Percentiles rank a stretch among this genome's conserved stretches.
Evolutionary conservation across 2,329 filamentous ascomycete genomes (phyloP).

Genomic region (Apiospora arundinis): DNA sequence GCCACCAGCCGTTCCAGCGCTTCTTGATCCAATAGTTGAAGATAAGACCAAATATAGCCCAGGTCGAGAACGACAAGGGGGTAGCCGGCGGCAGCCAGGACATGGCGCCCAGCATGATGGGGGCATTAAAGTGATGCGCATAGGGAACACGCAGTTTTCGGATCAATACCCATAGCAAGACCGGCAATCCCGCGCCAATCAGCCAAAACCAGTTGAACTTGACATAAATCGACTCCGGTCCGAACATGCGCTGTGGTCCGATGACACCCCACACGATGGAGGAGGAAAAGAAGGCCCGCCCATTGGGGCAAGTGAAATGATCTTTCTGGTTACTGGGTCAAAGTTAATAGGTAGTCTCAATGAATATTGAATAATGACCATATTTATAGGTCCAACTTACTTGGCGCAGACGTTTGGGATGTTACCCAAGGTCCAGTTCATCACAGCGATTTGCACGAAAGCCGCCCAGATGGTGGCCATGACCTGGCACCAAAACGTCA

Average conservation of each 20-base stretch:
- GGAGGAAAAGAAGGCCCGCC: constrained; percentile 54
- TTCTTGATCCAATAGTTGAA: constrained; percentile 65
- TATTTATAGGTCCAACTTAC: constrained; percentile 25
- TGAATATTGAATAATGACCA: background rate
- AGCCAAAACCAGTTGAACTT: constrained; percentile 62
- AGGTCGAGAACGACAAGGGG: constrained; percentile 63
- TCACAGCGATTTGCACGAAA: constrained; percentile 55
- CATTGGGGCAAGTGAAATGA: constrained; percentile 52
- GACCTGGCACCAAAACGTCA: constrained; percentile 57
- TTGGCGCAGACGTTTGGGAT: constrained; percentile 51
- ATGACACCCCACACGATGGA: constrained; percentile 65
- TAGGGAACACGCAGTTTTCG: constrained; percentile 48
- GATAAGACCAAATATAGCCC: constrained; percentile 62
- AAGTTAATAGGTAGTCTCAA: constrained; percentile 28
- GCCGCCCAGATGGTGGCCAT: constrained; percentile 55
- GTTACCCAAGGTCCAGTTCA: constrained; percentile 54
- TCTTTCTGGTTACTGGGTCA: constrained; percentile 42
- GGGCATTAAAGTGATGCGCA: constrained; percentile 59
- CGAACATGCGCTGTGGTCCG: constrained; percentile 62
- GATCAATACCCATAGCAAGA: constrained; percentile 52
- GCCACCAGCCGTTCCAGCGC: constrained; percentile 65
- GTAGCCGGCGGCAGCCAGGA: constrained; percentile 64
- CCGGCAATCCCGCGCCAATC: constrained; percentile 54
- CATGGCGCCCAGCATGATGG: constrained; percentile 63
- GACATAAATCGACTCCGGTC: constrained; percentile 56